Evolutionary conservation across 1,284 basidiomycete species (phyloP).

Genomic region (Phylloboletellus chloephorus): DNA sequence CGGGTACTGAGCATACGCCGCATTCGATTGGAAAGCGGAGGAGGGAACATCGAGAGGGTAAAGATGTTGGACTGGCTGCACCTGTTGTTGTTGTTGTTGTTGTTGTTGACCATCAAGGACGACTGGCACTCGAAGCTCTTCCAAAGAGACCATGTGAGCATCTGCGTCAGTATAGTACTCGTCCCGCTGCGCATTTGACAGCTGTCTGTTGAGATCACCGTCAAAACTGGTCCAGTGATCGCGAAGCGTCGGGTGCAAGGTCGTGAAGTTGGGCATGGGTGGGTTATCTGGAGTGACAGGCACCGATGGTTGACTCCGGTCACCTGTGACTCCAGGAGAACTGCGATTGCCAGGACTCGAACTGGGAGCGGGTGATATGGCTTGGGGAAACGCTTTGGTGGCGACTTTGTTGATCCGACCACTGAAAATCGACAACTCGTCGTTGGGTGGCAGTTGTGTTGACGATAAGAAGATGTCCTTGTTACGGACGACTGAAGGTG

Average conservation of each 20-base stretch:
- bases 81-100: conserved; percentile 1
- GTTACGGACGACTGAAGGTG: conserved; percentile 40
- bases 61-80: conserved; percentile 9
- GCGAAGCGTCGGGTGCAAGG: conserved; percentile 55
- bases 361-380: conserved; percentile 13
- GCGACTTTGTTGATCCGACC: conserved; percentile 60
- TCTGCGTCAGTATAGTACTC: conserved; percentile 35
- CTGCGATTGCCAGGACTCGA: conserved; percentile 1
- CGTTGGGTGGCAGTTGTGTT: conserved; percentile 37
- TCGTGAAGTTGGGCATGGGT: conserved; percentile 32
- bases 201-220: conserved; percentile 50
- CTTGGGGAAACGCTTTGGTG: conserved; percentile 34
- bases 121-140: conserved; percentile 3
- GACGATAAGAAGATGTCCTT: conserved; percentile 53
- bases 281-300: neutral
- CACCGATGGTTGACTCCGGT: neutral
- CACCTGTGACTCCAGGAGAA: neutral
- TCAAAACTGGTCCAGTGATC: conserved; percentile 57
- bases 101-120: neutral
- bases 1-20: conserved; percentile 4
- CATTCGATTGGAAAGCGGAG: conserved; percentile 10
- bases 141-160: conserved; percentile 29
- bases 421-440: conserved; percentile 68
- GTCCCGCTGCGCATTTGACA: conserved; percentile 39
- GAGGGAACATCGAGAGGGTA: conserved; percentile 20